Evolutionary conservation across 441 rosid genomes (phyloP), one percentile per base, ranked within the genome.

Genomic region (Dalechampia spathulata): DNA sequence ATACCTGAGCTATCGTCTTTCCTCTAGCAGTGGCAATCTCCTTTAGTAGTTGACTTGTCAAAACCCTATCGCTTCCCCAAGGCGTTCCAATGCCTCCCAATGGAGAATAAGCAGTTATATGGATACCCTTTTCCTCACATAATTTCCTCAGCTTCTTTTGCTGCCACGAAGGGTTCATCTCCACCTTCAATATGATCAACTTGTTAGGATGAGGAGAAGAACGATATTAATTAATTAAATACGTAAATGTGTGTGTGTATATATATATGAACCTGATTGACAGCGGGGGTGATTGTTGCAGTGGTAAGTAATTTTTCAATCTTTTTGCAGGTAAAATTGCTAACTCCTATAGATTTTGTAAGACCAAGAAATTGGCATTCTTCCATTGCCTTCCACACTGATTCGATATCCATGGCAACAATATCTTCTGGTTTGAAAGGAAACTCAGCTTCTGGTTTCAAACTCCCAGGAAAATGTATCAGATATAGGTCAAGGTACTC

Each of bases 401-500:
- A 22, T 41, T 63, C 56, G 7, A 63, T 19, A 30, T 75, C 64
- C 15, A 73, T 16, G 8, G 40, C 28, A 16, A 57, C n/a, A 0
- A 62, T 9, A 17, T 59, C 52, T 7, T 62, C 47, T 7, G 61
- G 20, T 20, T 36, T 34, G 2, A 61, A 14, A 0, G 62, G 62
- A 5, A 34, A 7, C 10, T 2, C 2, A 9, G 27, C 22, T 17
- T 49, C 65, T 14, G 23, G 60, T 40, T 57, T 68, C 37, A 64
- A 17, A 34, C 62, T 61, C 42, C 32, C 57, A 5, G 85, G 94
- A 72, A 75, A 77, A n/a, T 83, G 94, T 43, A 81, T 74, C 39
- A 85, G 40, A 28, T 64, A 80, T 8, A 85, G 63, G 65, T 85
- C 84, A 42, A 85, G 68, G 47, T 75, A 80, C 17, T 78, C 81